Base-by-base conservation (phyloP, 192 early-diverging fungal species). In the Glomus cerebriforme region DNA sequence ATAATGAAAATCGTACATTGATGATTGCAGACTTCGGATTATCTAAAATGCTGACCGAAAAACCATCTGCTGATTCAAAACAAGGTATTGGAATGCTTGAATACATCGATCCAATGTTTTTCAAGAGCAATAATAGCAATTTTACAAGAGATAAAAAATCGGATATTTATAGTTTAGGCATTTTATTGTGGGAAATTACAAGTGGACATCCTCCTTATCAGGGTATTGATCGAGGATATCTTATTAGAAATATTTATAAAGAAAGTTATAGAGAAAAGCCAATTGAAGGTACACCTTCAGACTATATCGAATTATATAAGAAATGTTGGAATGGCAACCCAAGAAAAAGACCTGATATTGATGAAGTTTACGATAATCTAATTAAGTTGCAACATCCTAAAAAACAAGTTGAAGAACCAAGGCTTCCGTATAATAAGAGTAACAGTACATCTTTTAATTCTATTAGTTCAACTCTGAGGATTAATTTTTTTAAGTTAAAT, bases 161-260 rank as follows among this genome's bases (percentile, higher is more conserved):
- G 31, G 84, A 85, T 58, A 81, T 85, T 67, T 85, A 85, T 32
- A 83, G 81, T 15, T 45, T 85, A 8, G 84, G 84, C 1, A 82
- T 85, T n/a, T 59, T 85, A 34, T 76, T 85, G 17, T 85, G 84
- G 84, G 84, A 85, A 60, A 43, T 85, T 37, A 81, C 84, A 19
- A 79, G 80, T 9, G 81, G 84, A 19, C 73, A 70, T 75, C 34
- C 65, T 26, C 80, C 84, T 1, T 85, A 80, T 29, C 24, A 68
- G 19, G 63, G 43, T 7, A 26, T 62, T 43, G 65, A 63, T n/a
- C n/a, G n/a, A 15, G 2, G 9, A 3, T 19, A 5, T 37, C 15
- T 0, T 10, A 32, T 83, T 2, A 63, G 62, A n/a, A n/a, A n/a
- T n/a, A n/a, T n/a, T 13, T 78, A 79, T 1, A 78, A 79, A 5